phyloP scores from a whole-genome alignment of 2,329 filamentous ascomycete genomes.

The Tolypocladium amazonense region DNA sequence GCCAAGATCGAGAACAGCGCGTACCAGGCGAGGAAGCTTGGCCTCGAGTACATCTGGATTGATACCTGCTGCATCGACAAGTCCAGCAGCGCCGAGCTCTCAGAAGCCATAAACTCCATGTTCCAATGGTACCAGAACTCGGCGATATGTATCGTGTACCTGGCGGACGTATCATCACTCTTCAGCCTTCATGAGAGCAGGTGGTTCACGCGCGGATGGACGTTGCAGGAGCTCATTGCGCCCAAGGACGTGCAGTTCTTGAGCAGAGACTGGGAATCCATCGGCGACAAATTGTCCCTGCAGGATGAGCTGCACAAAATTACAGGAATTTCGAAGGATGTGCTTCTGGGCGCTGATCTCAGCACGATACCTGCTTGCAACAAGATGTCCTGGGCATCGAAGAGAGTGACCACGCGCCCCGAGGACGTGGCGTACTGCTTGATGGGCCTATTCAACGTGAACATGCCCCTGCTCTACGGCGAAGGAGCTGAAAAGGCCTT shows the following conservation, averaged over 20 bases:
- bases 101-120: constrained; percentile 16
- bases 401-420: constrained; percentile 6
- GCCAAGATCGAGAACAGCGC: constrained; percentile 8
- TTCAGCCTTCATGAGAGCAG: constrained; percentile 6
- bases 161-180: constrained; percentile 7
- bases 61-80: constrained; percentile 19
- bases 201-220: constrained; percentile 13
- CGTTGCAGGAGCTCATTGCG: constrained; percentile 9
- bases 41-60: constrained; percentile 14
- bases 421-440: constrained; percentile 10
- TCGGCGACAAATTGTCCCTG: constrained; percentile 3
- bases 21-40: constrained; percentile 7
- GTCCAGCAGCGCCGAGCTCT: constrained; percentile 11
- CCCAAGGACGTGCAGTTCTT: constrained; percentile 4
- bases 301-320: neutral
- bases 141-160: constrained; percentile 13
- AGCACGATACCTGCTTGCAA: neutral
- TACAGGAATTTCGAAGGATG: neutral
- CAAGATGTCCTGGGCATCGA: constrained; percentile 9
- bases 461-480: constrained; percentile 11
- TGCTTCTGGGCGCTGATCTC: neutral
- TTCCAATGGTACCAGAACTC: constrained; percentile 15
- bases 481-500: constrained; percentile 6
- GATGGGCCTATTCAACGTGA: constrained; percentile 8
- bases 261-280: constrained; percentile 1